Conservation (phyloP, 208 protist species). For the Paratrypanosoma confusum region DNA sequence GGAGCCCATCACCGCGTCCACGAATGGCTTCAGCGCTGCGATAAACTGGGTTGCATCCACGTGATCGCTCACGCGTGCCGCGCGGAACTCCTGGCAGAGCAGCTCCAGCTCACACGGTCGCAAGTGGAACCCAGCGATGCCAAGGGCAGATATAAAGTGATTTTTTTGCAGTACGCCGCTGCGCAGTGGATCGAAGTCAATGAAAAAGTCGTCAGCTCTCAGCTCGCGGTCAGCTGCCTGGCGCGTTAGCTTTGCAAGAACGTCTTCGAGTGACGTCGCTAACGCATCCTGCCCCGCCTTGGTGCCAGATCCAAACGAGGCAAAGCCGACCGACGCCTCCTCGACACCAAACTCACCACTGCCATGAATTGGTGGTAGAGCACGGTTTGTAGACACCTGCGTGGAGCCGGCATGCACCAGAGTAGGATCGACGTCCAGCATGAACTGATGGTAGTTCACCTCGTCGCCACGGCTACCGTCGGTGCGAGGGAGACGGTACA, state of each 20-base stretch:
- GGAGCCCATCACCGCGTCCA: too few species aligned
- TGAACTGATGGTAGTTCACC: slow-evolving; percentile 85
- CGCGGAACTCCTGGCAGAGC: slow-evolving; percentile 34
- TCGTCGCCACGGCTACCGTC: slow-evolving; percentile 55
- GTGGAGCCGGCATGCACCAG: slow-evolving; percentile 17
- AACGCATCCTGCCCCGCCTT: not conserved
- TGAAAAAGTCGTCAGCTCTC: slow-evolving; percentile 52
- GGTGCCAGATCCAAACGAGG: too few species aligned
- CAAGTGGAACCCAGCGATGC: slow-evolving; percentile 49
- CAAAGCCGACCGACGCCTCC: too few species aligned
- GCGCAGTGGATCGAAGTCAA: slow-evolving; percentile 75
- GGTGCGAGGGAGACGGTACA: slow-evolving; percentile 57
- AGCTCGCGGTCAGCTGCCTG: slow-evolving; percentile 51
- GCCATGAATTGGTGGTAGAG: not conserved
- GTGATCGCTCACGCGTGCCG: slow-evolving; percentile 9
- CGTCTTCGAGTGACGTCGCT: slow-evolving; percentile 16
- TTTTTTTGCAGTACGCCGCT: slow-evolving; percentile 34
- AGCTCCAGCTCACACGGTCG: slow-evolving; percentile 23
- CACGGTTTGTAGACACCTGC: not conserved
- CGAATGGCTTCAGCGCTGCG: slow-evolving; percentile 5
- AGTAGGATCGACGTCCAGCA: slow-evolving; percentile 66
- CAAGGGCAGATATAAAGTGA: slow-evolving; percentile 55
- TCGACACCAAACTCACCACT: not conserved
- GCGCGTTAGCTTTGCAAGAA: slow-evolving; percentile 37
- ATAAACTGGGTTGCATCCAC: slow-evolving; percentile 35